A percentile compares a stretch with the other conserved stretches of the same genome.
phyloP scores from a whole-genome alignment of 768 basidiomycete species.

The Boletus sensibilis region DNA sequence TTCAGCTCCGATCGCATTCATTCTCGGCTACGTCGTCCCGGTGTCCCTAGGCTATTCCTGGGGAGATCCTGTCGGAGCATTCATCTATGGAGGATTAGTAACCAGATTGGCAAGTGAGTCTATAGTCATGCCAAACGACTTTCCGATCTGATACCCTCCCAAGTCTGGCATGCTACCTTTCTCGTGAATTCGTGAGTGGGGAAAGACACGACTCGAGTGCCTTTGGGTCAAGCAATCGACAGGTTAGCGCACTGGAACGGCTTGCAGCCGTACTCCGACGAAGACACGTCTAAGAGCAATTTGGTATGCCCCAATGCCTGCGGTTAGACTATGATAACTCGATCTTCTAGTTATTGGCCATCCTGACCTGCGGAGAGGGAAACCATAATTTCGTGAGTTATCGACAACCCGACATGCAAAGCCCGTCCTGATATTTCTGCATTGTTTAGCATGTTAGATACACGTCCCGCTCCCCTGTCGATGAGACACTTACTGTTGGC shows the following conservation, averaged over 20 bases:
- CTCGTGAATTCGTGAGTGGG: conserved; percentile 10
- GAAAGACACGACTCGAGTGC: neutral
- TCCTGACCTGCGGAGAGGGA: conserved; percentile 12
- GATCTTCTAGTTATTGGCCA: conserved; percentile 9
- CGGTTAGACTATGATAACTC: neutral
- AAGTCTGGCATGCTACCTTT: conserved; percentile 13
- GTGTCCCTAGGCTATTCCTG: conserved; percentile 4
- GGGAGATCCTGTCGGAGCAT: conserved; percentile 9
- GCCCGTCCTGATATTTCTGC: neutral
- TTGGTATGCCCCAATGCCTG: neutral
- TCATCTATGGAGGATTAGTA: conserved; percentile 9
- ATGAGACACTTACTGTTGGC: conserved; percentile 1
- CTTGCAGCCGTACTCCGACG: conserved; percentile 12
- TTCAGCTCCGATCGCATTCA: conserved; percentile 10
- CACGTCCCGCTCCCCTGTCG: neutral
- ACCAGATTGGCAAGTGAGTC: conserved; percentile 13
- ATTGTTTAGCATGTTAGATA: conserved; percentile 5
- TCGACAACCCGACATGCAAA: neutral
- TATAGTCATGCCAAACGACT: neutral
- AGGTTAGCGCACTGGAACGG: conserved; percentile 14
- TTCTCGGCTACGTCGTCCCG: conserved; percentile 2
- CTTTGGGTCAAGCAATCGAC: neutral
- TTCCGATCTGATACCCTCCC: neutral
- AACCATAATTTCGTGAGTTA: conserved; percentile 14
- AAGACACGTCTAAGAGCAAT: conserved; percentile 12